phyloP scores from a whole-genome alignment of 345 rosid species.

The Jatropha curcas region DNA sequence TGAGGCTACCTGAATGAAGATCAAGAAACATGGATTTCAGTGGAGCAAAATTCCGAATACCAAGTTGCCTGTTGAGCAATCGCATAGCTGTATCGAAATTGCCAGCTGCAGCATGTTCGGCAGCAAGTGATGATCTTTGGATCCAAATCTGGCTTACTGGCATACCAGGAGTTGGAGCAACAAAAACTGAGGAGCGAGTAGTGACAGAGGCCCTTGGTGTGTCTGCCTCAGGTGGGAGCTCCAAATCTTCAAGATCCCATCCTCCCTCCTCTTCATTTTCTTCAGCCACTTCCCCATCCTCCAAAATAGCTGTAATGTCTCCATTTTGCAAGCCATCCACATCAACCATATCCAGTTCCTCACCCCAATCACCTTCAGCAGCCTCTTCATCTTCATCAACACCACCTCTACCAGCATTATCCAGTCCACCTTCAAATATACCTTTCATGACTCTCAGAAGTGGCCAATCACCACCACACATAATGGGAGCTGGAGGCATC shows the following conservation, averaged over 20 bases:
- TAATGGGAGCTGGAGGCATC: constrained; percentile 73
- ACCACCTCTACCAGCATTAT: constrained; percentile 48
- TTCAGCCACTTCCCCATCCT: constrained; percentile 64
- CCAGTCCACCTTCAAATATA: constrained; percentile 88
- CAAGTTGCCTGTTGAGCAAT: constrained; percentile 85
- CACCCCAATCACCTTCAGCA: constrained; percentile 81
- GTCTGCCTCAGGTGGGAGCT: constrained; percentile 81
- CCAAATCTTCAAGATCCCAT: constrained; percentile 95
- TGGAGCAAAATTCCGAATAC: constrained; percentile 74
- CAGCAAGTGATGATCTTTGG: constrained; percentile 86
- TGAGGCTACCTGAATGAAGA: constrained; percentile 78
- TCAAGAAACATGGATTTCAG: constrained; percentile 73
- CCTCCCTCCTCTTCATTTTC: constrained; percentile 78
- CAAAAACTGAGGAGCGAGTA: constrained; percentile 65
- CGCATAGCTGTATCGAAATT: constrained; percentile 93
- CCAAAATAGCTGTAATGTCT: constrained; percentile 54
- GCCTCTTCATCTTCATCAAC: constrained; percentile 75
- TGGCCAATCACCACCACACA: constrained; percentile 95
- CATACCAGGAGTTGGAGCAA: constrained; percentile 86
- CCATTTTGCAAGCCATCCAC: constrained; percentile 65
- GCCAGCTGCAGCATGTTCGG: constrained; percentile 92
- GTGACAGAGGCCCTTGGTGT: constrained; percentile 63
- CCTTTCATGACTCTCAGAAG: constrained; percentile 92
- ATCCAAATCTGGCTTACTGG: constrained; percentile 89
- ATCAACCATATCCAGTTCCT: constrained; percentile 72